Conservation (phyloP, 2,329 filamentous ascomycete species). For the Alternaria solani region DNA sequence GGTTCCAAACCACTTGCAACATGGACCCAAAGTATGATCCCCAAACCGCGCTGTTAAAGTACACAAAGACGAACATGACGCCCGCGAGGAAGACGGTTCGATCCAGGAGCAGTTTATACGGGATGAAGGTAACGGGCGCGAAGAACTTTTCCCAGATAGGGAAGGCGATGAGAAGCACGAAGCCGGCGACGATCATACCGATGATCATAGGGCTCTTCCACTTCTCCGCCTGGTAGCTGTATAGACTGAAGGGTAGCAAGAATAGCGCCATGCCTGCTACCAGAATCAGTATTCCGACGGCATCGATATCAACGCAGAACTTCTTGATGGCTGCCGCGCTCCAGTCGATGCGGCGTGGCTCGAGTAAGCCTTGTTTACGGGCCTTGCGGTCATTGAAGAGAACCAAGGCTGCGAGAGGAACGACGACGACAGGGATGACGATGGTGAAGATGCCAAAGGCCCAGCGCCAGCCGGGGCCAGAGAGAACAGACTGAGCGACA, state of each 20-base stretch:
- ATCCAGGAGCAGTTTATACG: constrained; percentile 45
- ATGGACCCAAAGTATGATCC: constrained; percentile 49
- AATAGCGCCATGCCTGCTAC: constrained; percentile 68
- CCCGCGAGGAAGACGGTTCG: constrained; percentile 60
- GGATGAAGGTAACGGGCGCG: not conserved
- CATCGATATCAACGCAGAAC: not conserved
- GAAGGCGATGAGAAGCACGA: constrained; percentile 31
- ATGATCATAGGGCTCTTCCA: constrained; percentile 49
- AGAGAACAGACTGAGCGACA: constrained; percentile 64
- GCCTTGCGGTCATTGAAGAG: constrained; percentile 55
- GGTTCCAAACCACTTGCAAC: constrained; percentile 48
- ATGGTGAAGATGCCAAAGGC: constrained; percentile 72
- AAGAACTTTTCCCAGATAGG: not conserved
- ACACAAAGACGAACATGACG: constrained; percentile 51
- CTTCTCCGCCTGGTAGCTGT: constrained; percentile 35
- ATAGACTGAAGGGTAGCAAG: constrained; percentile 72
- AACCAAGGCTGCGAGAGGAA: constrained; percentile 67
- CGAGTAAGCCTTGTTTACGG: not conserved
- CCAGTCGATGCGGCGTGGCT: not conserved
- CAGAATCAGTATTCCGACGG: not conserved
- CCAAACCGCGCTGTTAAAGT: constrained; percentile 41
- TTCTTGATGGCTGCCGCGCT: not conserved
- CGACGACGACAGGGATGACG: constrained; percentile 66
- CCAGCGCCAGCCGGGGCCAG: constrained; percentile 69
- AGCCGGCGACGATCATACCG: constrained; percentile 47